Evolutionary conservation across 2,329 filamentous ascomycete genomes (phyloP).

Genomic region (Clonostachys byssicola): DNA sequence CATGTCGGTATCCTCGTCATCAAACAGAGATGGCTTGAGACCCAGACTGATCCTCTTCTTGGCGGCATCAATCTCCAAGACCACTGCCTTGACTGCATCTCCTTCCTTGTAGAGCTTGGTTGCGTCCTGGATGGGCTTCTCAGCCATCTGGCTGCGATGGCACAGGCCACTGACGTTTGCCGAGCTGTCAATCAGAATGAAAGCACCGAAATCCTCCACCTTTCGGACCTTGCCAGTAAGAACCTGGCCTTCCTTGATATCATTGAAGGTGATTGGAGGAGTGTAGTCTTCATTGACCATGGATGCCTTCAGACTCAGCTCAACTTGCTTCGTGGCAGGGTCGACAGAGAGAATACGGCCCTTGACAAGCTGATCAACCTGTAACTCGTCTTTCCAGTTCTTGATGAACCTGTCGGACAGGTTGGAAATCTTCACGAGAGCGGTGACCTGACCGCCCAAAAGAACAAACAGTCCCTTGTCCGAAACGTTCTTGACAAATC

Average conservation of each 20-base stretch:
- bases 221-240: conserved; percentile 90
- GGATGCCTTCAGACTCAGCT: conserved; percentile 84
- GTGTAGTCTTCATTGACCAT: conserved; percentile 76
- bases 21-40: conserved; percentile 89
- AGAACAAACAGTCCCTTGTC: conserved; percentile 87
- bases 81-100: conserved; percentile 87
- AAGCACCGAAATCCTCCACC: conserved; percentile 92
- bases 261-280: conserved; percentile 67
- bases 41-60: conserved; percentile 83
- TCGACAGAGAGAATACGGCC: conserved; percentile 78
- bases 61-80: conserved; percentile 71
- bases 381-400: conserved; percentile 89
- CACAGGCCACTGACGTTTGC: conserved; percentile 89
- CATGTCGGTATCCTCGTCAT: conserved; percentile 53
- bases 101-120: conserved; percentile 85
- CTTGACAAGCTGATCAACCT: conserved; percentile 85
- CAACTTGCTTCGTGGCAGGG: conserved; percentile 62
- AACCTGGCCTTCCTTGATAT: conserved; percentile 74
- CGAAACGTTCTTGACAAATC: conserved; percentile 86
- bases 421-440: conserved; percentile 80
- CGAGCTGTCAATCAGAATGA: conserved; percentile 85
- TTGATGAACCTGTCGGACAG: conserved; percentile 89
- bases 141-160: conserved; percentile 88
- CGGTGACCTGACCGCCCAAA: conserved; percentile 76
- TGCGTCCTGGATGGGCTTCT: conserved; percentile 77